Evolutionary conservation across 2,329 filamentous ascomycete species (phyloP).

Genomic region (Cladosporium velox): DNA sequence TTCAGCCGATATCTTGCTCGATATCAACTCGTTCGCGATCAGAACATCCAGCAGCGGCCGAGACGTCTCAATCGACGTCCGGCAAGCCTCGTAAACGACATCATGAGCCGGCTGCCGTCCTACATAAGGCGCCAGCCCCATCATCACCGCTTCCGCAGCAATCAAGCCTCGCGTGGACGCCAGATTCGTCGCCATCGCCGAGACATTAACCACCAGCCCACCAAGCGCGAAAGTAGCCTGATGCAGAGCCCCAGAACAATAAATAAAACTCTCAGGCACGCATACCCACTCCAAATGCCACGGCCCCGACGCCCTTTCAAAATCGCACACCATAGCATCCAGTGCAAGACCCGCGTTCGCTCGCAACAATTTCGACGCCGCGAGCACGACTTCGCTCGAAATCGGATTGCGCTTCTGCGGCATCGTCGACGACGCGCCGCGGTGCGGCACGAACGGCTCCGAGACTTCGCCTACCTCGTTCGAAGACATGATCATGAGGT

Average conservation of each 20-base stretch:
- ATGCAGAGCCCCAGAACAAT: slow-evolving; percentile 31
- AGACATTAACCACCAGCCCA: slow-evolving; percentile 33
- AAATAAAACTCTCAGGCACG: slow-evolving; percentile 34
- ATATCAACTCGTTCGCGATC: slow-evolving; percentile 24
- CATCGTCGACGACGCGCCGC: slow-evolving; percentile 59
- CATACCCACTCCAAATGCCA: slow-evolving; percentile 40
- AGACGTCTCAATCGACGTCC: slow-evolving; percentile 29
- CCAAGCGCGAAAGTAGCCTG: slow-evolving; percentile 33
- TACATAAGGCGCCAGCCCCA: slow-evolving; percentile 38
- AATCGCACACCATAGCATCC: slow-evolving; percentile 37
- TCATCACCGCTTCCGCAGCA: slow-evolving; percentile 45
- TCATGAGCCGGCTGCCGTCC: slow-evolving; percentile 41
- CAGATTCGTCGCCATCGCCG: slow-evolving; percentile 33
- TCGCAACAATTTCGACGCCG: slow-evolving; percentile 32
- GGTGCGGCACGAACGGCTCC: slow-evolving; percentile 52
- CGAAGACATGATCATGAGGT: slow-evolving; percentile 37
- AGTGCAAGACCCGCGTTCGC: slow-evolving; percentile 30
- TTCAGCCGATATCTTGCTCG: slow-evolving; percentile 21
- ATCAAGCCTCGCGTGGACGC: slow-evolving; percentile 39
- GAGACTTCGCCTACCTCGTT: slow-evolving; percentile 36
- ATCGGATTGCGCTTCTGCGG: slow-evolving; percentile 49
- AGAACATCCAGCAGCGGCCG: slow-evolving; percentile 27
- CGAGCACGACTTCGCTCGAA: slow-evolving; percentile 33
- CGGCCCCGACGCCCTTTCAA: slow-evolving; percentile 35
- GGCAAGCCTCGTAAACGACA: slow-evolving; percentile 41